A percentile compares a stretch with the other conserved stretches of the same genome.
Evolutionary conservation across 306 rosid species (phyloP).

Genomic region (Nissolia schottii): DNA sequence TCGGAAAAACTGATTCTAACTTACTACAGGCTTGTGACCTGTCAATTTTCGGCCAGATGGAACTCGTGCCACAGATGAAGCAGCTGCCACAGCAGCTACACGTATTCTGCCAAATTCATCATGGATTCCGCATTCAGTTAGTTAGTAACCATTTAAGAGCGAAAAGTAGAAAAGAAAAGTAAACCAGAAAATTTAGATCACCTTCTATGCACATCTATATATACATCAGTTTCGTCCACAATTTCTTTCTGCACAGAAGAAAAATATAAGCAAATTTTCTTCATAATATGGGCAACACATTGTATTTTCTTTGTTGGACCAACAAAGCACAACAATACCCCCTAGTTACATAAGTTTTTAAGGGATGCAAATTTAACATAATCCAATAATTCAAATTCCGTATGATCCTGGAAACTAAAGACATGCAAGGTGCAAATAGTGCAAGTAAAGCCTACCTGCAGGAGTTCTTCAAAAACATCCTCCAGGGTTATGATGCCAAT

Average conservation of each 20-base stretch:
- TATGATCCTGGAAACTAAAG: not conserved
- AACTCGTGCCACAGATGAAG: conserved; percentile 85
- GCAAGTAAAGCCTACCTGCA: conserved; percentile 56
- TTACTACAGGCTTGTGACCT: conserved; percentile 44
- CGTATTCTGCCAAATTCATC: conserved; percentile 63
- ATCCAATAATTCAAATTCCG: not conserved
- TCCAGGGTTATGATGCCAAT: conserved; percentile 93
- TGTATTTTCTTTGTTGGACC: not conserved
- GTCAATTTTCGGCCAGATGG: conserved; percentile 66
- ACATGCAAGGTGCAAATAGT: not conserved
- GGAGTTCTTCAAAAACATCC: conserved; percentile 96
- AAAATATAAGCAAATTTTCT: conserved; percentile 30
- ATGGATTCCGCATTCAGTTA: conserved; percentile 15
- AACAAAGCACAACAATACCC: not conserved
- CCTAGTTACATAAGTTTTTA: not conserved
- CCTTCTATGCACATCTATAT: conserved; percentile 82
- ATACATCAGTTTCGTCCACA: conserved; percentile 94
- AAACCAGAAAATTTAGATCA: conserved; percentile 17
- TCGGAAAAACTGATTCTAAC: conserved; percentile 19
- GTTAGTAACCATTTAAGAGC: conserved; percentile 14
- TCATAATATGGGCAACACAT: conserved; percentile 34
- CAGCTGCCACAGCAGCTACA: conserved; percentile 97
- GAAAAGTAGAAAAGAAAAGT: not conserved
- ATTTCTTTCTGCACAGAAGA: conserved; percentile 75
- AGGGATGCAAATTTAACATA: not conserved